Evolutionary conservation across 169 alveolate species (phyloP).

Genomic region (Eimeria sp.): DNA sequence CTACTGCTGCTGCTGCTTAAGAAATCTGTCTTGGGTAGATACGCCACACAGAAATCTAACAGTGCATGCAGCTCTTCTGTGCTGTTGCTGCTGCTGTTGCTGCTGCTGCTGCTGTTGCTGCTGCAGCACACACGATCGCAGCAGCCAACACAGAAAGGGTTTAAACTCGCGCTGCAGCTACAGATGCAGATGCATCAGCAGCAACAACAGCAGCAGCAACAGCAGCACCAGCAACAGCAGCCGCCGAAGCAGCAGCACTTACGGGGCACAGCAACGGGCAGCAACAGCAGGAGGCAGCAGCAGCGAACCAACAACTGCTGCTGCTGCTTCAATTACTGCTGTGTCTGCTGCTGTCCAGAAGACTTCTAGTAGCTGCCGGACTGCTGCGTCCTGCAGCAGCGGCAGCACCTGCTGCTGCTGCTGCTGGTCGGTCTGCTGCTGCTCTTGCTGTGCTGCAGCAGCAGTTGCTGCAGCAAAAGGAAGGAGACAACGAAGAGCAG

Average conservation of each 20-base stretch:
- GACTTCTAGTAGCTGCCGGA: constrained; percentile 42
- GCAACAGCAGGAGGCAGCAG: constrained; percentile 27
- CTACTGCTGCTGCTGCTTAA: constrained; percentile 30
- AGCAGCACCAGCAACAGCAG: neutral
- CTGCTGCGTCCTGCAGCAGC: constrained; percentile 10
- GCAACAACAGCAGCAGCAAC: neutral
- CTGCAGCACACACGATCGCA: neutral
- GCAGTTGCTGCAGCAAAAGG: constrained; percentile 43
- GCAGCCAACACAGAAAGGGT: neutral
- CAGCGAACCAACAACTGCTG: constrained; percentile 28
- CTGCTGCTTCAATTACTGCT: neutral
- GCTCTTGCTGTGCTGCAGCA: neutral
- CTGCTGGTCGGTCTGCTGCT: neutral
- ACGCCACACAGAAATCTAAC: neutral
- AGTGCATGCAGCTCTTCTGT: neutral
- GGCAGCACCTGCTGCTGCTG: constrained; percentile 13
- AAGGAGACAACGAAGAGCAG: constrained; percentile 16
- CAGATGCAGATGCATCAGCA: neutral
- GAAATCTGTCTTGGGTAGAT: constrained; percentile 7
- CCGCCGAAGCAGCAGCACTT: constrained; percentile 4
- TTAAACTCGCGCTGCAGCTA: too few relatives aligned
- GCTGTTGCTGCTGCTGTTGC: constrained; percentile 12
- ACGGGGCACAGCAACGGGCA: constrained; percentile 6
- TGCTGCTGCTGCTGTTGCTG: too few relatives aligned
- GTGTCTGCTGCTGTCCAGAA: neutral